Evolutionary conservation across 139 green algal species (phyloP).

Genomic region (Tetradesmus obliquus): DNA sequence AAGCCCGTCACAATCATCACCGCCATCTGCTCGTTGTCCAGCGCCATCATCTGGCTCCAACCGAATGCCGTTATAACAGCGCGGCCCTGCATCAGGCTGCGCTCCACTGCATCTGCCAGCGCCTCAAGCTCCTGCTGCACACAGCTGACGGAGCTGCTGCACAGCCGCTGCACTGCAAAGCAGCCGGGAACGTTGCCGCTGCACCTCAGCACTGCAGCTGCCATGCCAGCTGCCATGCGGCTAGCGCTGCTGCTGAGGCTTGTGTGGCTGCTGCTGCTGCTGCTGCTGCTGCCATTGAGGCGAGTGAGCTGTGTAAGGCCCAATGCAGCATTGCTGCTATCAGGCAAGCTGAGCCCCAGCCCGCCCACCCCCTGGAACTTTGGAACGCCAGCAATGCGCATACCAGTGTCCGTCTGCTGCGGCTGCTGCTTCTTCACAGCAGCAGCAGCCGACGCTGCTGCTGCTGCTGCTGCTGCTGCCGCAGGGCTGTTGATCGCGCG

Average conservation of each 20-base stretch:
- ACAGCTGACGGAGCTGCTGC: neutral
- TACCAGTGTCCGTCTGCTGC: neutral
- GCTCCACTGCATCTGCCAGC: neutral
- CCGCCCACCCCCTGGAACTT: neutral
- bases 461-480: neutral
- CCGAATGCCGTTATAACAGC: neutral
- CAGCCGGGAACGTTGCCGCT: neutral
- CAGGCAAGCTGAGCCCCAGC: neutral
- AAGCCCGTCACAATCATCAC: neutral
- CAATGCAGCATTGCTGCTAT: neutral
- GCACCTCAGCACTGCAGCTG: conserved; percentile 6
- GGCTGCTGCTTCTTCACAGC: neutral
- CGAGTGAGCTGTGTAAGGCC: neutral
- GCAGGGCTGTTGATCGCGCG: neutral
- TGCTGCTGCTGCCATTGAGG: neutral
- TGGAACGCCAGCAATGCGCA: neutral
- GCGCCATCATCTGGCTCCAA: conserved; percentile 6
- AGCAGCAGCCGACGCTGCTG: neutral
- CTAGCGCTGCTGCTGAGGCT: neutral
- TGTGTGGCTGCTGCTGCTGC: neutral
- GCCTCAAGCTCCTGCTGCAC: neutral
- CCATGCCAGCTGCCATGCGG: neutral
- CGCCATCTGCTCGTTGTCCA: neutral
- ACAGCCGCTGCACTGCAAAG: neutral
- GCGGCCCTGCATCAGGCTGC: neutral